Evolutionary conservation across 2,329 filamentous ascomycete species (phyloP), one percentile per base, ranked within the genome.

Genomic region (Exophiala mesophila): DNA sequence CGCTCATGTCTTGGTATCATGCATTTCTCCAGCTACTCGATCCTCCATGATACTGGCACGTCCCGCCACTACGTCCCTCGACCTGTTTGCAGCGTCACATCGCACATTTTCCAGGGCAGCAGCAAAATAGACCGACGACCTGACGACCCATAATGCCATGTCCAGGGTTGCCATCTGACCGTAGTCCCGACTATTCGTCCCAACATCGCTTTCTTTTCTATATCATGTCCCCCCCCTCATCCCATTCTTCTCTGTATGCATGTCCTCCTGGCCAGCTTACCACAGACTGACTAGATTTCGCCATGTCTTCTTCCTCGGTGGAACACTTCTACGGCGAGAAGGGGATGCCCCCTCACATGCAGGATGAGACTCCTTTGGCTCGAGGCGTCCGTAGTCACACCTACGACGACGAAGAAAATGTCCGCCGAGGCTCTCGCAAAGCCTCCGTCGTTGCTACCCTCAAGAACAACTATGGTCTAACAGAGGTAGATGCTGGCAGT

Each of bases 381-480:
- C 39, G 44, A 20, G 53, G 53, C 13, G 39, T 53, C 10, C 47
- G 45, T 10, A 41, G 44, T 15, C 35, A 39, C 4, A 39, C 44
- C 8, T 18, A 43, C 23, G 41, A 50, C 18, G 44, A 50, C 17
- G 44, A 52, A 12, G 52, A 54, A 33, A 39, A 38, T 18, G 24
- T 44, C 26, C 41, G 47, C 35, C 39, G 49, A 31, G 52, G 45
- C 16, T 52, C 49, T 13, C 46, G 51, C 31, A 53, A 52, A 31
- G 35, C 28, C 9, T 56, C 53, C 1, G 45, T 56, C 2, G 50
- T 54, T 5, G 45, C 47, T 21, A 45, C 52, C 3, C 33, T 56
- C 49, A 56, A 56, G 36, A 37, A 41, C 9, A 54, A 47, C 39
- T 56, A 56, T 32, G 50, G 43, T 4, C 35, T 56, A 13, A 47